Evolutionary conservation across 805 yeast species (phyloP).

Genomic region (Kodamaea neixiangensis): DNA sequence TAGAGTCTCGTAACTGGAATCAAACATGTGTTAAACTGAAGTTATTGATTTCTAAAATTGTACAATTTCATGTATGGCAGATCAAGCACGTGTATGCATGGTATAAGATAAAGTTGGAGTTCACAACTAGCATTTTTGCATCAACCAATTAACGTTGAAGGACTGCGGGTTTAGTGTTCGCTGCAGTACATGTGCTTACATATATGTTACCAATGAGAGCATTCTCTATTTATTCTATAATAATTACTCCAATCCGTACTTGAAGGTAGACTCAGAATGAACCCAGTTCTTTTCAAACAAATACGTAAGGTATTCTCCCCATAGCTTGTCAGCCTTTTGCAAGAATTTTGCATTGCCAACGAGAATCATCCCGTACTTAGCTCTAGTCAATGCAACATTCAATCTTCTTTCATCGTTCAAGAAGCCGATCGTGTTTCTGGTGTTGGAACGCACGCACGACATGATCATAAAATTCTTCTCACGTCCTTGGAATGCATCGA

Average conservation of each 20-base stretch:
- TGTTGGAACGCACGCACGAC: slow-evolving; percentile 32
- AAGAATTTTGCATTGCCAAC: slow-evolving; percentile 41
- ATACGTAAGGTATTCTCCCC: slow-evolving; percentile 52
- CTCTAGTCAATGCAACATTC: slow-evolving; percentile 33
- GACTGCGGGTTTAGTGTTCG: too few relatives aligned
- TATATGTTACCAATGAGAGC: too few relatives aligned
- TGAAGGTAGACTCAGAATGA: slow-evolving; percentile 13
- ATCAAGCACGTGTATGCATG: not conserved
- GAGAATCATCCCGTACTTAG: slow-evolving; percentile 29
- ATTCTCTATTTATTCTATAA: not conserved
- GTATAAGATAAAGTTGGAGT: not conserved
- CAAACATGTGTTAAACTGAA: not conserved
- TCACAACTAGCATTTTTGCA: not conserved
- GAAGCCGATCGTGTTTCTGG: slow-evolving; percentile 24
- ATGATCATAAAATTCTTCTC: slow-evolving; percentile 31
- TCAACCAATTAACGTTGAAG: too few relatives aligned
- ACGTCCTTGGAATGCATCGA: slow-evolving; percentile 33
- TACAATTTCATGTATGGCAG: not conserved
- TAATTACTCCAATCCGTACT: not conserved
- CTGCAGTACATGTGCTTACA: too few relatives aligned
- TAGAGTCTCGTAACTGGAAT: not conserved
- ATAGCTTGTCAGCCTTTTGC: slow-evolving; percentile 49
- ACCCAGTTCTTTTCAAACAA: slow-evolving; percentile 36
- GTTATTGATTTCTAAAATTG: not conserved
- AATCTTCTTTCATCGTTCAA: slow-evolving; percentile 31